These are phyloP conservation scores for Globisporangium apiculatum DNA, from an alignment of 352 stramenopile genomes.

Conservation along the genomic window DNA sequence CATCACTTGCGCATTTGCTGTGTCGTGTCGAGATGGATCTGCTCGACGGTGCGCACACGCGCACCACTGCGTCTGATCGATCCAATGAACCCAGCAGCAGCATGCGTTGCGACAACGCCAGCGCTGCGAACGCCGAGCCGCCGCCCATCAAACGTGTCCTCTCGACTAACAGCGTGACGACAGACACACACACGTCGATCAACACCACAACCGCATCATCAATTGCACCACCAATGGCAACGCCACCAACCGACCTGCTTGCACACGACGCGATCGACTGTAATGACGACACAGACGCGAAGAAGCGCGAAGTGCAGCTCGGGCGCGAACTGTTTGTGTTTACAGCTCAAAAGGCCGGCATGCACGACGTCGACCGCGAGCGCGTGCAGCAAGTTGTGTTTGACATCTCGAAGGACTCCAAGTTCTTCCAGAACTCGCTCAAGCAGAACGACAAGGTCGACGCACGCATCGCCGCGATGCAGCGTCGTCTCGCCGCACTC, in stretches of 20 bases:
- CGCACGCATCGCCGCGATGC: conserved; percentile 69
- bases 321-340: conserved; percentile 69
- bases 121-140: too few species aligned
- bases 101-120: background rate
- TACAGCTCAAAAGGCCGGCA: conserved; percentile 81
- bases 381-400: conserved; percentile 92
- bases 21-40: background rate
- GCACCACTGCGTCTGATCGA: background rate
- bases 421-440: conserved; percentile 90
- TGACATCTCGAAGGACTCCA: conserved; percentile 91
- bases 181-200: background rate
- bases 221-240: background rate
- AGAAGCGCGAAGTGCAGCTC: conserved; percentile 8
- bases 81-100: background rate
- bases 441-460: conserved; percentile 87
- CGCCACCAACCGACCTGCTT: background rate
- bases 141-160: too few species aligned
- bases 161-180: background rate
- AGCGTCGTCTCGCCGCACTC: conserved; percentile 47
- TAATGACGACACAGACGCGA: background rate
- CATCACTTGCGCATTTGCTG: background rate
- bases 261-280: background rate
- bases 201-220: background rate
- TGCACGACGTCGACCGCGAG: conserved; percentile 83
- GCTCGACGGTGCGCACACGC: background rate